Percentiles rank a stretch among this genome's conserved stretches.
These are phyloP conservation scores for Fistulinella cinereoalba DNA, from an alignment of 1,284 basidiomycete genomes.

Conservation along the genomic window DNA sequence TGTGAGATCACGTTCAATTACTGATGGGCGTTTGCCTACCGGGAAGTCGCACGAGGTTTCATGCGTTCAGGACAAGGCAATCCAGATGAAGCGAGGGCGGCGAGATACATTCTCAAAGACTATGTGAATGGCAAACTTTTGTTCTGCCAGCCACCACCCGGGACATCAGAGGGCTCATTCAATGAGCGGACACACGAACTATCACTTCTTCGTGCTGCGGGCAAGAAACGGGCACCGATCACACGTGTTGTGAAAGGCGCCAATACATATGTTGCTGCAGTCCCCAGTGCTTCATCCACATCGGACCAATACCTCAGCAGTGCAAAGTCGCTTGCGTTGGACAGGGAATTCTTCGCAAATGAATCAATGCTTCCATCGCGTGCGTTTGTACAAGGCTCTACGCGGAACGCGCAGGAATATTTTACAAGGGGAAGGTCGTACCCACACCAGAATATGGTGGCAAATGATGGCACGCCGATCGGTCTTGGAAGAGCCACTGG, in stretches of 20 bases:
- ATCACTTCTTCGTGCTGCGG: conserved; percentile 55
- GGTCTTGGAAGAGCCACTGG: conserved; percentile 46
- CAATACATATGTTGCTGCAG: conserved; percentile 69
- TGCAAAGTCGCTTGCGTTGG: conserved; percentile 65
- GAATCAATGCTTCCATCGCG: conserved; percentile 50
- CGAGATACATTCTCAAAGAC: conserved; percentile 94
- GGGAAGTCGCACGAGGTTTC: conserved; percentile 87
- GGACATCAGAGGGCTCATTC: conserved; percentile 66
- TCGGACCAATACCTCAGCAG: conserved; percentile 35
- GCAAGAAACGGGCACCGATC: conserved; percentile 81
- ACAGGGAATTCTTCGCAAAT: conserved; percentile 81
- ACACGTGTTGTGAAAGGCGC: conserved; percentile 82
- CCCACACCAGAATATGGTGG: conserved; percentile 79
- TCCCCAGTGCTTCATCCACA: conserved; percentile 9
- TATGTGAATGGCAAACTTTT: conserved; percentile 95
- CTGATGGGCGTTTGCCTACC: conserved; percentile 9
- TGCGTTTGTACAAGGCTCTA: conserved; percentile 65
- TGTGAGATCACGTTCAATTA: background rate
- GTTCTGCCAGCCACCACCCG: conserved; percentile 87
- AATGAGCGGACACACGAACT: conserved; percentile 72
- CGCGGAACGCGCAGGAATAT: conserved; percentile 52
- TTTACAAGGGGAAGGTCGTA: conserved; percentile 66
- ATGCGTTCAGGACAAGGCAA: conserved; percentile 94
- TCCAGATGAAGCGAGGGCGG: conserved; percentile 93
- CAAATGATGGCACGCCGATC: conserved; percentile 70